Conservation (phyloP, 2,329 filamentous ascomycete genomes). For the Juglanconis sp. region DNA sequence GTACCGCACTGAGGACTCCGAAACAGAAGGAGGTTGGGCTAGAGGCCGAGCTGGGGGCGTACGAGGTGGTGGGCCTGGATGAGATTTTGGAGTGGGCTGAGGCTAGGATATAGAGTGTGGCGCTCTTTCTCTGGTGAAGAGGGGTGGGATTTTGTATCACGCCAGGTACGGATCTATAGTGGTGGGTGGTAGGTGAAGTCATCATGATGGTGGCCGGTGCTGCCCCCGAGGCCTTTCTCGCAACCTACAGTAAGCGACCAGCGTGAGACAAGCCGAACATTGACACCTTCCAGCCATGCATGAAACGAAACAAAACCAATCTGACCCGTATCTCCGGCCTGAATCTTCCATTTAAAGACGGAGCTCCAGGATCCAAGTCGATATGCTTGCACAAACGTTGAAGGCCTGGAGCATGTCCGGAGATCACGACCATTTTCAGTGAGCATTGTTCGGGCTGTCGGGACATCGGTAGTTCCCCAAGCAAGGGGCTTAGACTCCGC, state of each 20-base stretch:
- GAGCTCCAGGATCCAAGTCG: neutral
- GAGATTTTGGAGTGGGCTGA: slow-evolving; percentile 45
- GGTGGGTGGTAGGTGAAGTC: too few species aligned
- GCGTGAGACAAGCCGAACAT: neutral
- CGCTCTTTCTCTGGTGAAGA: neutral
- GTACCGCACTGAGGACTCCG: slow-evolving; percentile 46
- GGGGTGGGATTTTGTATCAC: neutral
- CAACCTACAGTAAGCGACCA: neutral
- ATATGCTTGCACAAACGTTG: neutral
- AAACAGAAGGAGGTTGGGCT: slow-evolving; percentile 34
- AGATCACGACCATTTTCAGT: neutral
- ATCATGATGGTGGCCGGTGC: too few species aligned
- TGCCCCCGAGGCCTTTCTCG: neutral
- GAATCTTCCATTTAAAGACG: neutral
- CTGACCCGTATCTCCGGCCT: neutral
- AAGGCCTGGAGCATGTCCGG: neutral
- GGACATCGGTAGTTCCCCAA: too few species aligned
- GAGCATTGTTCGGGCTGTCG: neutral
- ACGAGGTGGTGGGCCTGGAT: slow-evolving; percentile 41
- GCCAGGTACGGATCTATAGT: too few species aligned
- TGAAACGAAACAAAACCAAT: slow-evolving; percentile 4
- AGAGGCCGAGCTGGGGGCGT: slow-evolving; percentile 37
- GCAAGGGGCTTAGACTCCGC: too few species aligned
- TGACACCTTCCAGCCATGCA: neutral
- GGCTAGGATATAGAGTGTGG: slow-evolving; percentile 18